Evolutionary conservation across 2,329 filamentous ascomycete species (phyloP), one percentile per base, ranked within the genome.

Genomic region (Iodosphaeria phyllophila): DNA sequence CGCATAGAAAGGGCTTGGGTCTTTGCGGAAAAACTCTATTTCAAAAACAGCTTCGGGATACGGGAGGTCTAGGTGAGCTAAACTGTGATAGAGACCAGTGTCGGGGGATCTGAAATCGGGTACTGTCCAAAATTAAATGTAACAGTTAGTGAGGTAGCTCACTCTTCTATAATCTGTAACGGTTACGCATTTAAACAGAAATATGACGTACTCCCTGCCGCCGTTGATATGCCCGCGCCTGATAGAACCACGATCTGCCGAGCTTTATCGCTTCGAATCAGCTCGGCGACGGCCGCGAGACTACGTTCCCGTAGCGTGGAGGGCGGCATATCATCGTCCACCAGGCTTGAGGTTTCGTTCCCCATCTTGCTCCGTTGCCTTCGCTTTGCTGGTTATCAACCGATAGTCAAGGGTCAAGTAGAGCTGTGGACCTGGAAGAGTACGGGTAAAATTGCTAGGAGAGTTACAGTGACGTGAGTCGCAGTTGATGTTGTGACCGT

Each of bases 21-120:
- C 76, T 21, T 72, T 43, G 32, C 74, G 65, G 54, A 98, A 98
- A 58, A 79, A 98, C 30, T 60, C 59, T 34, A 98, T 86, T 42
- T 92, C 83, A 50, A 98, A 95, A 22, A 95, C 82, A 17, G 82
- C 84, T 52, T 95, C 83, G 13, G 86, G 75, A 40, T 86, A 74
- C 0, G 84, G 84, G 0, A 98, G 64, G 31, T 92, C 71, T 16
- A 95, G 64, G 26, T 77, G 68, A 13, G 77, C 76, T 11, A 98
- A 71, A 42, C 95, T 95, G 39, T 80, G 74, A 48, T 98, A 98
- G 8, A 98, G 65, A 3, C 89, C 89, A 0, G 86, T 95, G 29
- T 82, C 76, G 32, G 86, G 84, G 2, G 83, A 92, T 34, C 89
- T 67, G 48, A 95, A 98, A 51, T 98, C 89, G 32, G 89, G 89